Evolutionary conservation across 768 basidiomycete species (phyloP).

Genomic region (Boletus patriciae): DNA sequence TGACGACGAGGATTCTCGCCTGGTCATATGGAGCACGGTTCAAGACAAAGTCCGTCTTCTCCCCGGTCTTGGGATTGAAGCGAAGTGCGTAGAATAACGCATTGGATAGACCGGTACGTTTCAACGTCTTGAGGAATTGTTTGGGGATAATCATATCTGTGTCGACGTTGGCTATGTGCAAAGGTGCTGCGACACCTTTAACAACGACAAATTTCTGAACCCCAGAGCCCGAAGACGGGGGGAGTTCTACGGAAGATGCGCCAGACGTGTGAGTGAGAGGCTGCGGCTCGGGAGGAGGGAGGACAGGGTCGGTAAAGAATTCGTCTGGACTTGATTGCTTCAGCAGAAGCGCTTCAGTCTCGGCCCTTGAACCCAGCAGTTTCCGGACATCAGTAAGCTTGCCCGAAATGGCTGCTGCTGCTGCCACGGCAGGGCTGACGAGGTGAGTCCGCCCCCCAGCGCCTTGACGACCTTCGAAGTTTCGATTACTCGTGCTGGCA

Average conservation of each 20-base stretch:
- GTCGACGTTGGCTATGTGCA: constrained; percentile 83
- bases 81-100: constrained; percentile 83
- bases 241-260: constrained; percentile 32
- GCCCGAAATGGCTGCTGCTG: constrained; percentile 85
- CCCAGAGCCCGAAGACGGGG: constrained; percentile 46
- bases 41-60: constrained; percentile 80
- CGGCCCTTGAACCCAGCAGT: constrained; percentile 51
- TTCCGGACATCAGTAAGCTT: constrained; percentile 84
- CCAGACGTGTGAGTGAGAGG: constrained; percentile 36
- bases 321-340: constrained; percentile 73
- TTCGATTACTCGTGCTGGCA: constrained; percentile 90
- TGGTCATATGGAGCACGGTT: constrained; percentile 77
- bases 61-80: constrained; percentile 74
- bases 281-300: constrained; percentile 53
- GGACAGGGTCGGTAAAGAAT: constrained; percentile 71
- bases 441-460: constrained; percentile 88
- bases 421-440: constrained; percentile 89
- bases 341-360: constrained; percentile 51
- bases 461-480: constrained; percentile 89
- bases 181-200: constrained; percentile 75
- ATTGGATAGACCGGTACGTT: constrained; percentile 82
- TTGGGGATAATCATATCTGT: constrained; percentile 96
- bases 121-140: constrained; percentile 90
- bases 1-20: constrained; percentile 79
- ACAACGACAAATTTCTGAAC: constrained; percentile 66